These are phyloP conservation scores for Rhizophagus sp. DNA, from an alignment of 192 early-diverging fungal genomes.

Conservation along the genomic window DNA sequence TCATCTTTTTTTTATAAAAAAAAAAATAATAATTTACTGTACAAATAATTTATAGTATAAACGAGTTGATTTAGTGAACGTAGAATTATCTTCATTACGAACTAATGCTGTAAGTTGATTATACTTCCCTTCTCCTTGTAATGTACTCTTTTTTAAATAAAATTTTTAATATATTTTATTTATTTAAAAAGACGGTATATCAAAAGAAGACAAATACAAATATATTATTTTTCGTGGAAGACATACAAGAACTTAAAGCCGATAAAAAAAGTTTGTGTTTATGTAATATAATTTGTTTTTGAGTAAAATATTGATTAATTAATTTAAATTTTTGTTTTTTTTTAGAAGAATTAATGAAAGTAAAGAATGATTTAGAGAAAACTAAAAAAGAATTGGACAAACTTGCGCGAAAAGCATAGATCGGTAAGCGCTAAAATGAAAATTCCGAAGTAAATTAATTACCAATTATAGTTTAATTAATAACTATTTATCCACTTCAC, in stretches of 20 bases:
- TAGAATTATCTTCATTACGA: background rate
- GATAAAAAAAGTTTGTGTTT: background rate
- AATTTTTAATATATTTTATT: background rate
- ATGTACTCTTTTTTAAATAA: no score
- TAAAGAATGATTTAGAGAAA: background rate
- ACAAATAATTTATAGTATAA: background rate
- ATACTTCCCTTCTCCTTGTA: background rate
- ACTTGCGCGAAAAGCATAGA: background rate
- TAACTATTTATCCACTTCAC: no score
- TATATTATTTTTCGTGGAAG: background rate
- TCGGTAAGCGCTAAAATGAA: no score
- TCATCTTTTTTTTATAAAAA: background rate
- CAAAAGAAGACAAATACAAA: background rate
- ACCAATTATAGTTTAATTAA: no score
- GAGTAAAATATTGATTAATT: background rate
- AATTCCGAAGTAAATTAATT: no score
- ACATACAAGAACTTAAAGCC: background rate
- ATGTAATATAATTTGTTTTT: background rate
- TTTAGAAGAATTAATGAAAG: background rate
- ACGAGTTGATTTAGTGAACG: background rate
- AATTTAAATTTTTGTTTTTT: background rate
- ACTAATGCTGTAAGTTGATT: background rate
- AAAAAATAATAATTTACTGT: background rate
- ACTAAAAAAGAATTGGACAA: background rate
- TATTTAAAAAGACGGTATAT: background rate